Conservation (phyloP, 1,284 basidiomycete genomes). For the Phellinidium pouzarii region DNA sequence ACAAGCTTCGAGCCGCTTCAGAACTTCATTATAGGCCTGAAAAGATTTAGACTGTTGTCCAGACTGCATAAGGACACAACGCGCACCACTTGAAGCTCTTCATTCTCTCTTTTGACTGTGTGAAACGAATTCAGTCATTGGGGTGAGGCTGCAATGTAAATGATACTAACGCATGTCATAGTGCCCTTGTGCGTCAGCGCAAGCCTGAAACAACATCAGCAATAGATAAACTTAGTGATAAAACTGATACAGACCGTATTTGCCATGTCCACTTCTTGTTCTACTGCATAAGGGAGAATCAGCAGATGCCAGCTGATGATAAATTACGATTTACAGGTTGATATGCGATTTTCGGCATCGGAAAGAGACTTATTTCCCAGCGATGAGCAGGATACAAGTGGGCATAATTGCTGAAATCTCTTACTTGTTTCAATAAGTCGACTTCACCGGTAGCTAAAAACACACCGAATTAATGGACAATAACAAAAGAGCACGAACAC, state of each 20-base stretch:
- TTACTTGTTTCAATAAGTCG: neutral
- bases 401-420: neutral
- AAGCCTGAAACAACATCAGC: neutral
- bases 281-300: neutral
- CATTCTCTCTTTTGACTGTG: neutral
- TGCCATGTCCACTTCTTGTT: neutral
- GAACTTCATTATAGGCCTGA: constrained; percentile 4
- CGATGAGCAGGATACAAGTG: neutral
- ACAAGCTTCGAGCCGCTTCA: neutral
- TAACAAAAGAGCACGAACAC: neutral
- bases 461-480: neutral
- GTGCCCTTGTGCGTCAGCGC: constrained; percentile 1
- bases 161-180: neutral
- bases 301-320: neutral
- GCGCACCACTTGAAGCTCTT: constrained; percentile 1
- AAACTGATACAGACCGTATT: neutral
- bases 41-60: neutral
- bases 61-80: neutral
- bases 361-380: constrained; percentile 1
- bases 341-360: neutral
- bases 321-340: neutral
- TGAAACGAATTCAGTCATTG: neutral
- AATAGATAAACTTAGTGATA: neutral
- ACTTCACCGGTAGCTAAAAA: neutral
- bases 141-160: no score